Percentiles rank a stretch among this genome's conserved stretches.
These are phyloP conservation scores for Venturia carpophila DNA, from an alignment of 2,329 filamentous ascomycete genomes.

Conservation along the genomic window DNA sequence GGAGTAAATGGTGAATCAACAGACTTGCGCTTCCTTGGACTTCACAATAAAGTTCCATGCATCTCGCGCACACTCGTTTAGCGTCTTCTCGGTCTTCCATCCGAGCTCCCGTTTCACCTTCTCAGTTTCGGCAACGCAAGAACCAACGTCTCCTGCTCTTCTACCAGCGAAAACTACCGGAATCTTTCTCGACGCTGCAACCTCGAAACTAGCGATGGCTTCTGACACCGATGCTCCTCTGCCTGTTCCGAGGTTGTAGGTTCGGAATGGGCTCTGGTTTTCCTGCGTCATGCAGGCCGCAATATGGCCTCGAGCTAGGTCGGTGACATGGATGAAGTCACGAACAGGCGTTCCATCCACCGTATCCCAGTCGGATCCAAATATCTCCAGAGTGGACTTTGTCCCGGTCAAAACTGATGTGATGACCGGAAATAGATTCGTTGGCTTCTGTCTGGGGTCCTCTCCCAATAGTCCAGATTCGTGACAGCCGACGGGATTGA, in stretches of 20 bases:
- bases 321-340: slow-evolving; percentile 61
- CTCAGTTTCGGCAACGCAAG: slow-evolving; percentile 34
- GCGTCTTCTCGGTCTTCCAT: slow-evolving; percentile 30
- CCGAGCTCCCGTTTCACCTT: slow-evolving; percentile 33
- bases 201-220: slow-evolving; percentile 34
- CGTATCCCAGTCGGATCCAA: slow-evolving; percentile 58
- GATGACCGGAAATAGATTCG: slow-evolving; percentile 58
- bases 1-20: not conserved
- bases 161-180: slow-evolving; percentile 32
- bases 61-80: not conserved
- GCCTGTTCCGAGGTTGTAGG: slow-evolving; percentile 38
- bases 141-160: slow-evolving; percentile 36
- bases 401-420: slow-evolving; percentile 53
- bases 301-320: slow-evolving; percentile 57
- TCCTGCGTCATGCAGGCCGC: slow-evolving; percentile 44
- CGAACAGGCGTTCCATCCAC: slow-evolving; percentile 59
- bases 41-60: slow-evolving; percentile 6
- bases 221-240: slow-evolving; percentile 37
- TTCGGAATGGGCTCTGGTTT: slow-evolving; percentile 29
- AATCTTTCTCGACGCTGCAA: slow-evolving; percentile 30
- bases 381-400: slow-evolving; percentile 49
- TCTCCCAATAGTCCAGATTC: slow-evolving; percentile 56
- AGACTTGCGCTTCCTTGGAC: not conserved
- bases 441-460: slow-evolving; percentile 53
- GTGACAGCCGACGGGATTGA: slow-evolving; percentile 61